Evolutionary conservation across 345 rosid genomes (phyloP), one percentile per base, ranked within the genome.

Genomic region (Eucalyptus pumila): DNA sequence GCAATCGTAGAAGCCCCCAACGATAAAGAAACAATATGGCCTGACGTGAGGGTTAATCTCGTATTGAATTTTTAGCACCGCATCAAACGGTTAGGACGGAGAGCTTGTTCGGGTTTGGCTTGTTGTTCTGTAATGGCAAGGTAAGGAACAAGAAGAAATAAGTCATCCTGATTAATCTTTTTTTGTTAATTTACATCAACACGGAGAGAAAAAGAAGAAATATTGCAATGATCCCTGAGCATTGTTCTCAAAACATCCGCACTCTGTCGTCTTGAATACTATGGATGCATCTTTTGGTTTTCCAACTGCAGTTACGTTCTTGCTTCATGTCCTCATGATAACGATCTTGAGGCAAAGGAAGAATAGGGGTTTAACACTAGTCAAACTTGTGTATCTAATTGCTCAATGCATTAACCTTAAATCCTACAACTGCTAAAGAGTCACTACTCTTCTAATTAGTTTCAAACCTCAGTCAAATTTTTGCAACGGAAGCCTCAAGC

Each of bases 71-170:
- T 96, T 56, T 93, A 96, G n/a, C 93, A 95, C 15, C 90, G 91
- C 90, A 93, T 97, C 88, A 93, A 56, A 56, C 96, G 10, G 94
- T 93, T 47, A 96, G 94, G 23, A 94, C 93, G 21, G 96, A 89
- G 40, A 94, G 90, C 88, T 92, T 94, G 56, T 95, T 94, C 83
- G 95, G 97, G 87, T 48, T 97, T 52, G 96, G 97, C 72, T 97
- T 96, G 11, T 87, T 96, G 40, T 94, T 94, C 89, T 96, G 99
- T 91, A 95, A 92, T 80, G 95, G 97, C 86, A 96, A 94, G 95
- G 88, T 83, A 23, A 97, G 83, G 26, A 83, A 92, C 91, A 96
- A 96, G 95, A 95, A 94, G 92, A 92, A 90, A 87, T 89, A 87
- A 91, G 14, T 11, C 14, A 37, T 19, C 26, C 2, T 21, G 45